Conservation (phyloP, 225 moss, liverwort and hornwort species). For the Pseudisothecium myosuroides region DNA sequence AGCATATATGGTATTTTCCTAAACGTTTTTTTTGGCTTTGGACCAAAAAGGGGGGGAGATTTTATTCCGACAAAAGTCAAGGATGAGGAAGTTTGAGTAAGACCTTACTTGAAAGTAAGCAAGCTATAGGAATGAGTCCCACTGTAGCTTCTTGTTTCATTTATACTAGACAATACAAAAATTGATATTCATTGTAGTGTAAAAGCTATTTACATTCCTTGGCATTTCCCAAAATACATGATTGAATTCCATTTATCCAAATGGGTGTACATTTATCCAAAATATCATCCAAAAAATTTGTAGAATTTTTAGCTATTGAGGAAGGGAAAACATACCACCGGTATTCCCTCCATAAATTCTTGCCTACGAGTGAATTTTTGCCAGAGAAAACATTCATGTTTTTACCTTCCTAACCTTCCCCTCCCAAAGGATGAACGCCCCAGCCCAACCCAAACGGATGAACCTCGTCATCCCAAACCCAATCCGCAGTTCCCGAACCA, state of each 20-base stretch:
- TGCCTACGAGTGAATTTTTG: background rate
- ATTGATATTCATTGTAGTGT: background rate
- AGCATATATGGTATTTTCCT: too few species aligned
- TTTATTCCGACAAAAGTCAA: rapidly evolving
- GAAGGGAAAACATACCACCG: rapidly evolving
- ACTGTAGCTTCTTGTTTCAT: background rate
- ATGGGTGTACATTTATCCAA: background rate
- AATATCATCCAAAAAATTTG: rapidly evolving
- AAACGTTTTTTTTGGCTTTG: background rate
- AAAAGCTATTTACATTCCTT: background rate
- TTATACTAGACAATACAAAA: rapidly evolving
- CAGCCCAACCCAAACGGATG: background rate
- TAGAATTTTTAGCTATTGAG: background rate
- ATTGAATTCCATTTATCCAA: background rate
- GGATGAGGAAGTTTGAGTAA: background rate
- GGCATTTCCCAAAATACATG: background rate
- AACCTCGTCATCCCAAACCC: background rate
- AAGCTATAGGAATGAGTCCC: rapidly evolving
- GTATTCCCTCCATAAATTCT: background rate
- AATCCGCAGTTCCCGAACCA: background rate
- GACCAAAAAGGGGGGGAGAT: background rate
- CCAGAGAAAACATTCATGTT: background rate
- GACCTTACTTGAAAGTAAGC: rapidly evolving
- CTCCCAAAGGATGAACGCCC: background rate
- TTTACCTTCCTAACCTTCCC: background rate